phyloP scores from a whole-genome alignment of 495 filamentous ascomycete species.

The Penicillium psychrofluorescens region DNA sequence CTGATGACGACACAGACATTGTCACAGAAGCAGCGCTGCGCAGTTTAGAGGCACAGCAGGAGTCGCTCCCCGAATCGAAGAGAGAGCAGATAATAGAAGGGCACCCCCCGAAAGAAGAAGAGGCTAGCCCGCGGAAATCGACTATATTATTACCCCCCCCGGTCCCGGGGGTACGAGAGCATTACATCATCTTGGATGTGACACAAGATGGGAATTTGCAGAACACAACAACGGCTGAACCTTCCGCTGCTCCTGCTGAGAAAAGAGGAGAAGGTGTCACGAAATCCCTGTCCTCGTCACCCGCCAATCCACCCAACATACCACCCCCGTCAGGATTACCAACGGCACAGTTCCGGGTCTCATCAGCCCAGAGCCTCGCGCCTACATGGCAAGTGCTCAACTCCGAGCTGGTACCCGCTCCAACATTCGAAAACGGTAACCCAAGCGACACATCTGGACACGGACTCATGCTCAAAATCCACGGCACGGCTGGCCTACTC shows the following conservation, averaged over 20 bases:
- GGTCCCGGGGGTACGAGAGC: constrained; percentile 32
- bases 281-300: constrained; percentile 16
- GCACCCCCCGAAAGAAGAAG: no score
- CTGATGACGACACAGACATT: constrained; percentile 62
- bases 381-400: constrained; percentile 46
- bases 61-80: constrained; percentile 5
- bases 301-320: constrained; percentile 4
- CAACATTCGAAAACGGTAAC: constrained; percentile 49
- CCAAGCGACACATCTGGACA: constrained; percentile 19
- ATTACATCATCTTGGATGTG: constrained; percentile 39
- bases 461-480: constrained; percentile 62
- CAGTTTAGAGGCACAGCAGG: constrained; percentile 29
- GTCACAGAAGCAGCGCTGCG: constrained; percentile 49
- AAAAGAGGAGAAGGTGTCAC: background rate
- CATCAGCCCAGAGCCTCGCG: constrained; percentile 42
- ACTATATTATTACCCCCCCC: constrained; percentile 29
- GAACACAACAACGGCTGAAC: constrained; percentile 1
- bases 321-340: constrained; percentile 26
- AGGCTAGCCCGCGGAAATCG: background rate
- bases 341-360: constrained; percentile 29
- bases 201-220: constrained; percentile 11
- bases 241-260: background rate
- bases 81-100: constrained; percentile 8
- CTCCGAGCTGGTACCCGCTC: constrained; percentile 44
- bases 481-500: constrained; percentile 41